A percentile compares a stretch with the other conserved stretches of the same genome.
phyloP scores from a whole-genome alignment of 257 asterid genomes.

The Nicotiana undulata region DNA sequence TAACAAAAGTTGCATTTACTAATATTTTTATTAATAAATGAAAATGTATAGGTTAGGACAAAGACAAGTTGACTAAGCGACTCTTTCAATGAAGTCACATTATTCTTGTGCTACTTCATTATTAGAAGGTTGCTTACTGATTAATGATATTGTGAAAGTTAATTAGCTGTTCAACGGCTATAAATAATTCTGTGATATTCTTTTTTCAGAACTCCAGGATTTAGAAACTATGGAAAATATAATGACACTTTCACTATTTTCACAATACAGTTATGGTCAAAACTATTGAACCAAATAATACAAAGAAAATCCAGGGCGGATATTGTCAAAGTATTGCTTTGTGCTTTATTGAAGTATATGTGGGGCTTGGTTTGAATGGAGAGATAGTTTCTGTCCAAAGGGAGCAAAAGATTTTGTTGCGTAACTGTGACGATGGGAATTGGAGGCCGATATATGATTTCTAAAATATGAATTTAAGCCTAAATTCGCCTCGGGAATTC shows the following conservation, averaged over 20 bases:
- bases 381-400: too few species aligned
- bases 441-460: too few species aligned
- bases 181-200: neutral
- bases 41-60: neutral
- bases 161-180: neutral
- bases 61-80: neutral
- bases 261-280: too few species aligned
- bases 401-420: too few species aligned
- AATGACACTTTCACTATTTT: too few species aligned
- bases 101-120: neutral
- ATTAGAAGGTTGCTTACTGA: neutral
- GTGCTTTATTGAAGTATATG: too few species aligned
- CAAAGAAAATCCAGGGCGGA: neutral
- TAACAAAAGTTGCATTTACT: neutral
- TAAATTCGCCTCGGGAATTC: neutral
- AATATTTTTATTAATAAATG: neutral
- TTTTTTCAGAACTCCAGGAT: neutral
- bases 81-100: neutral
- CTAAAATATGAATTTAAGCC: too few species aligned
- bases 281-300: too few species aligned
- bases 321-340: neutral
- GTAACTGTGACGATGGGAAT: too few species aligned
- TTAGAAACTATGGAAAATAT: neutral
- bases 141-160: neutral
- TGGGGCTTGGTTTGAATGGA: too few species aligned